Percentiles rank a stretch among this genome's conserved stretches.
Evolutionary conservation across 2,329 filamentous ascomycete genomes (phyloP).

Genomic region (Parastagonospora avenae): DNA sequence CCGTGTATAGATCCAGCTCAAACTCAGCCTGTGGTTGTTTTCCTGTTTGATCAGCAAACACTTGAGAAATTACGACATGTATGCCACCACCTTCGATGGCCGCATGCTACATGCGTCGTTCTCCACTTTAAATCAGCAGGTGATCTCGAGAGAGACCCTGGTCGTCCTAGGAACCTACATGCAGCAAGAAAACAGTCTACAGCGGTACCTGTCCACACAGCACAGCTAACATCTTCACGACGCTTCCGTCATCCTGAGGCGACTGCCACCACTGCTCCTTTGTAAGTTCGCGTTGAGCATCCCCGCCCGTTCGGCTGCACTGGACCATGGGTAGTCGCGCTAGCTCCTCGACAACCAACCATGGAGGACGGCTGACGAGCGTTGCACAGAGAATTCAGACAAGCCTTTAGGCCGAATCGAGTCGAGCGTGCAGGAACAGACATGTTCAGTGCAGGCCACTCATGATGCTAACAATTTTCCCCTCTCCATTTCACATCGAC

Average conservation of each 20-base stretch:
- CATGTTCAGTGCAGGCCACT: constrained; percentile 21
- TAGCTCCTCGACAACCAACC: constrained; percentile 21
- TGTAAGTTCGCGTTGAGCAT: not conserved
- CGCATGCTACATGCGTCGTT: constrained; percentile 6
- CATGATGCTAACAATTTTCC: constrained; percentile 20
- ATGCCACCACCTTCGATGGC: constrained; percentile 1
- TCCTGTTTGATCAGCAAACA: no score
- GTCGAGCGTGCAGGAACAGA: constrained; percentile 37
- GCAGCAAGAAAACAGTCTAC: constrained; percentile 6
- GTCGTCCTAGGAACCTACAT: constrained; percentile 2
- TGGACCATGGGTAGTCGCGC: constrained; percentile 4
- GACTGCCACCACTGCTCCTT: not conserved
- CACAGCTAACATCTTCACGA: not conserved
- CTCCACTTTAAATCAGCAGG: constrained; percentile 1
- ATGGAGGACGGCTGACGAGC: constrained; percentile 30
- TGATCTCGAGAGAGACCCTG: not conserved
- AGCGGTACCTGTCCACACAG: constrained; percentile 6
- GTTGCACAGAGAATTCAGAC: constrained; percentile 32
- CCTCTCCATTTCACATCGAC: constrained; percentile 7
- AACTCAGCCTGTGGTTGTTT: not conserved
- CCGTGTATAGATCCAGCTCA: not conserved
- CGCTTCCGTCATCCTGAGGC: not conserved
- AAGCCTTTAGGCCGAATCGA: constrained; percentile 32
- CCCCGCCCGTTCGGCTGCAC: no score
- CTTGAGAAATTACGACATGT: constrained; percentile 3